Evolutionary conservation across 169 alveolate genomes (phyloP), one percentile per base, ranked within the genome.

Genomic region (Plasmodium vinckei): DNA sequence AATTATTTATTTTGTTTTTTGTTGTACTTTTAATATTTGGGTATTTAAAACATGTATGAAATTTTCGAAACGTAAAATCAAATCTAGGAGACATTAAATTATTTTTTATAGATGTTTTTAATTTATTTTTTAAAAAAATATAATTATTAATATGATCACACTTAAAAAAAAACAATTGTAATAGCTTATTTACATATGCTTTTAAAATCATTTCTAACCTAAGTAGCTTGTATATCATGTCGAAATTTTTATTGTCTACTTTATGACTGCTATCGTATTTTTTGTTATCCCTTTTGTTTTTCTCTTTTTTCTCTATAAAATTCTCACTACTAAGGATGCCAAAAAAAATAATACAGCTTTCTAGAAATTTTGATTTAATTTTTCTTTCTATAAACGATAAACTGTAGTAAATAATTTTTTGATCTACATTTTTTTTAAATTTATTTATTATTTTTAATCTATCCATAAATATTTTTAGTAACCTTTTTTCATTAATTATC

Each of bases 131-230:
- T 6, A n/a, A 7, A 13, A 71, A 71, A 39, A 12, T 13, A 13
- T 5, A 5, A 12, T 53, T 27, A 21, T 25, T 71, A 51, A 17
- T 10, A 46, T 7, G 10, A 46, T 23, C n/a, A 4, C 2, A n/a
- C 56, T 53, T 82, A 10, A 42, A 42, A 44, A 82, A 65, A 67
- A 67, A 82, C 33, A 19, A n/a, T 39, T 15, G 49, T 25, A 54
- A 10, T 82, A 82, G 56, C 25, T 67, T 82, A 17, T 57, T 54
- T 9, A 39, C 63, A 33, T 67, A 27, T 70, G 42, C 9, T 25
- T 67, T 49, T 42, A 61, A 17, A 47, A 59, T 59, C 17, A 42
- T 47, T 47, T 82, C 90, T 42, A 82, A 65, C 49, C 60, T 82
- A 15, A 67, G 23, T 53, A 82, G 2, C 33, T 61, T 64, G 21